Percentiles rank a stretch among this genome's conserved stretches.
These are phyloP conservation scores for Ottelia alismoides DNA, from an alignment of 106 monocot species.

Conservation along the genomic window DNA sequence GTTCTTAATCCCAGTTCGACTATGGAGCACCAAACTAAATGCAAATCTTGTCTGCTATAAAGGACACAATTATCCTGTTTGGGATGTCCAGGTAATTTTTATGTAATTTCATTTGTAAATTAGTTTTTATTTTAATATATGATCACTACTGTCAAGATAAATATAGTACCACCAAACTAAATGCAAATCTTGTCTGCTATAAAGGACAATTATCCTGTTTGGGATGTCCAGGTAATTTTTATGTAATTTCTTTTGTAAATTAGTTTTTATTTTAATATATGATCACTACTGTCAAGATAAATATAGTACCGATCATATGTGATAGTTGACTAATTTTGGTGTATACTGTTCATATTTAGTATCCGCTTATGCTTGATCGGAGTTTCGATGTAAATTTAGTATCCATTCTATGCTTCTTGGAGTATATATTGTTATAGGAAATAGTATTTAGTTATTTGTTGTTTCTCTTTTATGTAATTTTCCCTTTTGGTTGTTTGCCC, in stretches of 20 bases:
- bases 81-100: slow-evolving; percentile 84
- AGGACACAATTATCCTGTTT: slow-evolving; percentile 97
- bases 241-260: too few species aligned
- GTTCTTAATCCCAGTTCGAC: slow-evolving; percentile 52
- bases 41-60: slow-evolving; percentile 94
- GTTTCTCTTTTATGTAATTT: too few species aligned
- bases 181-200: slow-evolving; percentile 91
- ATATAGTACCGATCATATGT: not conserved
- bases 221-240: slow-evolving; percentile 84
- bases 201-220: slow-evolving; percentile 99
- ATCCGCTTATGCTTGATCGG: too few species aligned
- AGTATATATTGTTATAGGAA: too few species aligned
- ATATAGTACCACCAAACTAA: slow-evolving; percentile 80
- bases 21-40: slow-evolving; percentile 93
- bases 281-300: not conserved
- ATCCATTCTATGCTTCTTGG: too few species aligned
- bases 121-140: not conserved
- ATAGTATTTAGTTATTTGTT: too few species aligned
- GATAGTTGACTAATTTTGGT: not conserved
- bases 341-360: too few species aligned
- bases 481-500: too few species aligned
- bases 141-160: not conserved
- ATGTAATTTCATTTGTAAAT: too few species aligned
- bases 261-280: not conserved
- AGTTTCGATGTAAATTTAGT: too few species aligned